These are phyloP conservation scores for Spergularia bocconei DNA, from an alignment of 148 eudicot genomes.

Conservation along the genomic window DNA sequence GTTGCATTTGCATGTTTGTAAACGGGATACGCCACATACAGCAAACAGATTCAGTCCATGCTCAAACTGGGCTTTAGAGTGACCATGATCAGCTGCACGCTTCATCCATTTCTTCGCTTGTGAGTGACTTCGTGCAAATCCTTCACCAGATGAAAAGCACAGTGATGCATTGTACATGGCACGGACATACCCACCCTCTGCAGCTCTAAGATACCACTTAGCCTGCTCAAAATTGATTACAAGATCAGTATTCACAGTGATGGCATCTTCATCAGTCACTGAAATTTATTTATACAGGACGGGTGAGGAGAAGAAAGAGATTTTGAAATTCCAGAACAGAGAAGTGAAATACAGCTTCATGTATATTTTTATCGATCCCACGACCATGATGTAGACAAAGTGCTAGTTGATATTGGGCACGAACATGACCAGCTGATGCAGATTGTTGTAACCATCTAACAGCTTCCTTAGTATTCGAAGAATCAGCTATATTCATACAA, in stretches of 20 bases:
- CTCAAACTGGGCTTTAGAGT: constrained; percentile 83
- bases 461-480: constrained; percentile 57
- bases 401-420: constrained; percentile 94
- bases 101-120: constrained; percentile 91
- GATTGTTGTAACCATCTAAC: constrained; percentile 63
- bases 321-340: neutral
- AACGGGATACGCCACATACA: constrained; percentile 37
- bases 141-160: constrained; percentile 75
- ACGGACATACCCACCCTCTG: constrained; percentile 79
- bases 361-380: constrained; percentile 44
- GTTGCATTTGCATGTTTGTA: neutral
- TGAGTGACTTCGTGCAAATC: constrained; percentile 45
- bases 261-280: neutral
- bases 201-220: constrained; percentile 74
- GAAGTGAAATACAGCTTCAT: constrained; percentile 58
- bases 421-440: constrained; percentile 65
- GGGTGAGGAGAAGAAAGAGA: neutral
- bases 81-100: constrained; percentile 90
- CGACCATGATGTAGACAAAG: constrained; percentile 80
- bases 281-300: neutral
- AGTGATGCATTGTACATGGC: constrained; percentile 85
- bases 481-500: constrained; percentile 51
- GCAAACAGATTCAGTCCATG: constrained; percentile 71
- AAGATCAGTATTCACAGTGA: constrained; percentile 4
- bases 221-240: constrained; percentile 47